Base-by-base conservation (phyloP, 2,329 filamentous ascomycete genomes). In the Exophiala mesophila region DNA sequence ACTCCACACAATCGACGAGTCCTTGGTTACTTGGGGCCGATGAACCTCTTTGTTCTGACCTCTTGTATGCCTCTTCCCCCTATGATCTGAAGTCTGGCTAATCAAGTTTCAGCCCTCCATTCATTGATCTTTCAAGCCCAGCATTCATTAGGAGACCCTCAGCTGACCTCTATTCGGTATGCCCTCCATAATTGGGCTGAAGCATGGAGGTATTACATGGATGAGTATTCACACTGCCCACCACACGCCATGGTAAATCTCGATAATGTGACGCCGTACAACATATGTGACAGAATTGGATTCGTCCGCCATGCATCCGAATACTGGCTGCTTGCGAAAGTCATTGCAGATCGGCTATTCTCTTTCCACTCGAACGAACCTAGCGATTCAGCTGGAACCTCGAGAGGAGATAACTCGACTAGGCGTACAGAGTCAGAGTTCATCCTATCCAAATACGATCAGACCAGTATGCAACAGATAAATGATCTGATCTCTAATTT, bases 41-140 rank as follows among this genome's bases (percentile, higher is more conserved):
- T 57, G 47, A 54, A 56, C 52, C 36, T 62, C 50, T 52, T 60
- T 43, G 41, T 47, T 6, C 17, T 61, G 49, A 54, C 57, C 44
- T 59, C 54, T 26, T n/a, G n/a, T n/a, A n/a, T n/a, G n/a, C n/a
- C n/a, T n/a, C n/a, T n/a, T n/a, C n/a, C n/a, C n/a, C n/a, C n/a
- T n/a, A n/a, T n/a, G n/a, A n/a, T n/a, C n/a, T n/a, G n/a, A n/a
- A n/a, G n/a, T n/a, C n/a, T n/a, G n/a, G n/a, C n/a, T n/a, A n/a
- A n/a, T n/a, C n/a, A n/a, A n/a, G n/a, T n/a, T n/a, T n/a, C n/a
- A n/a, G 35, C 53, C 31, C 34, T 57, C 31, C 40, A 61, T 43
- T 53, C 56, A 34, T 15, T 58, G 51, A 59, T 67, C 6, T 67
- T 67, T 45, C 63, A 65, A 33, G 59, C 62, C 31, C 63, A 61